Evolutionary conservation across 768 basidiomycete species (phyloP), one percentile per base, ranked within the genome.

Genomic region (Pleurotus cornucopiae): DNA sequence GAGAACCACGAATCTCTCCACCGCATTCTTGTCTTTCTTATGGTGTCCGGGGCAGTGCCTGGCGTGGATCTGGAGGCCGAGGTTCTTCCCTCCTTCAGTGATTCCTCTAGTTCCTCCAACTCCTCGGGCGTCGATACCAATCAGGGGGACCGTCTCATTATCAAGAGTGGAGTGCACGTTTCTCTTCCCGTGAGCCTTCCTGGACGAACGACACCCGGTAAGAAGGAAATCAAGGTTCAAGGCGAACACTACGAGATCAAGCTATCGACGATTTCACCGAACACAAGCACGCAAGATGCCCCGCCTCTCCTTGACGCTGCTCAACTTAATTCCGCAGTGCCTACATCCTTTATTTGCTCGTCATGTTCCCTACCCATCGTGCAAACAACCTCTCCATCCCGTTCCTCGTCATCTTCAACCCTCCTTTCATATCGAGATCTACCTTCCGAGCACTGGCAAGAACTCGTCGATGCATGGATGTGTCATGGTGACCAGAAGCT

Each of bases 381-480:
- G 39, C 78, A 86, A 38, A 71, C 51, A 14, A 26, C 14, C 48
- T 14, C 12, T 7, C 20, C 48, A 30, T 49, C 48, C 37, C 37
- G 1, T 25, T 14, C 51, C 2, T 38, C 51, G 5, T 30, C 38
- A 12, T 53, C 51, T 12, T 2, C 78, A 4, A 73, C 70, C 41
- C 67, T 83, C 16, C 59, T 57, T 21, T 73, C 70, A 45, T 98
- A 90, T 69, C 82, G 86, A 39, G 94, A 97, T 66, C 75, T 98
- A 11, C 96, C 96, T 2, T 94, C 91, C 3, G 95, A 98, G 66
- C 89, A 98, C 63, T 98, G 96, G 96, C 88, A 93, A 60, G 96
- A 98, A 68, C 84, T 98, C 13, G 84, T 98, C 16, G 96, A 98
- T 60, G 89, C 94, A 5, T 98, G 96, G 96, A 94, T 98, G 89